These are phyloP conservation scores for Penicillium simplicissimum DNA, from an alignment of 495 filamentous ascomycete species.

Conservation along the genomic window DNA sequence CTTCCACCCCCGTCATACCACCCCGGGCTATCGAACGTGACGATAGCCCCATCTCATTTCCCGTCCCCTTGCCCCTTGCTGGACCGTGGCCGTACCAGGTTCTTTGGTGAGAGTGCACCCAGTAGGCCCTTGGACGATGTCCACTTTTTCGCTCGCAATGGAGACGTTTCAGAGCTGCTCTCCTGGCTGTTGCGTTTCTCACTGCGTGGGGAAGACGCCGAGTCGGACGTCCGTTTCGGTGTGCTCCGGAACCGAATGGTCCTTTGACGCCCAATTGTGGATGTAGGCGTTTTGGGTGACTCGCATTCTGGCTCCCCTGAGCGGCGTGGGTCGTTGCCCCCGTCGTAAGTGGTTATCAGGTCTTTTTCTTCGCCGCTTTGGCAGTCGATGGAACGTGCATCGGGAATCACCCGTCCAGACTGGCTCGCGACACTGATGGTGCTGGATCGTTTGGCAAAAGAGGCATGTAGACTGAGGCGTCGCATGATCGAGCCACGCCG, in stretches of 20 bases:
- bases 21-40: slow-evolving; percentile 6
- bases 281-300: slow-evolving; percentile 20
- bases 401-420: slow-evolving; percentile 15
- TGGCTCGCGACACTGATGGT: slow-evolving; percentile 26
- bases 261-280: slow-evolving; percentile 17
- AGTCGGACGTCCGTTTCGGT: slow-evolving; percentile 11
- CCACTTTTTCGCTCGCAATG: slow-evolving; percentile 29
- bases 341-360: slow-evolving; percentile 12
- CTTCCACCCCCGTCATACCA: not conserved
- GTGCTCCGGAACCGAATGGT: slow-evolving; percentile 22
- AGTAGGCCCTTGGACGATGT: slow-evolving; percentile 20
- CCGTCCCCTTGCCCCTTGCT: slow-evolving; percentile 64
- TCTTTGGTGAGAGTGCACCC: slow-evolving; percentile 25
- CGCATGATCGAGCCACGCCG: slow-evolving; percentile 77
- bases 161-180: slow-evolving; percentile 16
- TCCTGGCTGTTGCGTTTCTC: slow-evolving; percentile 25
- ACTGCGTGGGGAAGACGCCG: slow-evolving; percentile 20
- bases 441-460: slow-evolving; percentile 35
- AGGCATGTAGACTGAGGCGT: slow-evolving; percentile 61
- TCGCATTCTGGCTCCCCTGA: slow-evolving; percentile 13
- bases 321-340: slow-evolving; percentile 13
- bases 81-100: slow-evolving; percentile 54
- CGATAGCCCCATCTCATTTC: slow-evolving; percentile 60
- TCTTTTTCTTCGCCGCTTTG: slow-evolving; percentile 21
- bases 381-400: slow-evolving; percentile 17